phyloP scores from a whole-genome alignment of 2,329 filamentous ascomycete genomes.

The Aspergillus pseudonomiae region DNA sequence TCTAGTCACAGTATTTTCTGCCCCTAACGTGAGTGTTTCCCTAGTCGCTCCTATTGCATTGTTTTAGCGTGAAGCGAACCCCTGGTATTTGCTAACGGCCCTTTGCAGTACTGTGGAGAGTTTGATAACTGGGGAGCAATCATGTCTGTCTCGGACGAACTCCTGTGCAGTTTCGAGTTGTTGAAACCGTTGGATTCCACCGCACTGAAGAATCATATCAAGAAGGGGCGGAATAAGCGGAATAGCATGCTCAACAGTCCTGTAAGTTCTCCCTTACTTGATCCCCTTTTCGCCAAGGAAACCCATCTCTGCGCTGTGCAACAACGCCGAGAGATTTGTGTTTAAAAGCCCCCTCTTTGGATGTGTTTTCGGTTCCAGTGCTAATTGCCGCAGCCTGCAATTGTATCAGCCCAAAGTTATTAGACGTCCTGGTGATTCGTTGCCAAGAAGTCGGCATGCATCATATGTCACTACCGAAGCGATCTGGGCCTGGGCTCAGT shows the following conservation, averaged over 20 bases:
- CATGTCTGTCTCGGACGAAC: slow-evolving; percentile 93
- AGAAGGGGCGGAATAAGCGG: slow-evolving; percentile 93
- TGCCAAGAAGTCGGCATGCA: slow-evolving; percentile 25
- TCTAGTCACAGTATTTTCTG: slow-evolving; percentile 94
- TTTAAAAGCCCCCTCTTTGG: slow-evolving; percentile 8
- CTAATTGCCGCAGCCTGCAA: slow-evolving; percentile 43
- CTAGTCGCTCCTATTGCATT: neutral
- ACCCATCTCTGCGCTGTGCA: slow-evolving; percentile 21
- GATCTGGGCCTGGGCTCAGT: slow-evolving; percentile 19
- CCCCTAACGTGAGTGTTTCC: slow-evolving; percentile 77
- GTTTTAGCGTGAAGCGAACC: neutral
- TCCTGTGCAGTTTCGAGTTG: slow-evolving; percentile 95
- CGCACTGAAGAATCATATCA: slow-evolving; percentile 96
- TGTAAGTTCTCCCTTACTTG: slow-evolving; percentile 60
- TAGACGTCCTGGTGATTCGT: slow-evolving; percentile 28
- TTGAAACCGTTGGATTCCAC: slow-evolving; percentile 95
- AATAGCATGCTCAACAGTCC: slow-evolving; percentile 96
- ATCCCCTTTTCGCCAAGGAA: slow-evolving; percentile 26
- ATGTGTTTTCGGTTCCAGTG: slow-evolving; percentile 10
- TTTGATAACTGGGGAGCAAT: slow-evolving; percentile 99
- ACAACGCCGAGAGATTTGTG: slow-evolving; percentile 27
- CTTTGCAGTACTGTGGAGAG: slow-evolving; percentile 86
- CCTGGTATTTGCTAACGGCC: slow-evolving; percentile 26
- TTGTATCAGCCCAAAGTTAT: slow-evolving; percentile 51
- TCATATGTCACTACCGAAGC: slow-evolving; percentile 25